phyloP scores from a whole-genome alignment of 1,284 basidiomycete species.

The Cryptococcus jaspeensis region DNA sequence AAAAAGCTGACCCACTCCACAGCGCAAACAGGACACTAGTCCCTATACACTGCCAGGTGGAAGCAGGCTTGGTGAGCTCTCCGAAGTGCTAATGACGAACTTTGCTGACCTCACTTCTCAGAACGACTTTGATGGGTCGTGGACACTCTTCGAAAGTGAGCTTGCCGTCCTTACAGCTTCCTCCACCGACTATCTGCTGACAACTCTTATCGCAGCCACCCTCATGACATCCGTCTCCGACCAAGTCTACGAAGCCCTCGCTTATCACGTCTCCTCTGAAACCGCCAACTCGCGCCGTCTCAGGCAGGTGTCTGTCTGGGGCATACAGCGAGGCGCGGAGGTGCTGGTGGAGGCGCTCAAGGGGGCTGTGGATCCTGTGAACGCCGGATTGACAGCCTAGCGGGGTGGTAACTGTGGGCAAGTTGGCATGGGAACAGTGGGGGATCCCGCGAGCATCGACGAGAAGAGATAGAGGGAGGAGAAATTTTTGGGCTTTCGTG shows the following conservation, averaged over 20 bases:
- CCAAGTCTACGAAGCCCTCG: conserved; percentile 80
- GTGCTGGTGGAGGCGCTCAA: conserved; percentile 63
- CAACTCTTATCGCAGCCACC: conserved; percentile 29
- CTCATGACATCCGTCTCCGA: conserved; percentile 44
- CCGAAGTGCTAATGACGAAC: background rate
- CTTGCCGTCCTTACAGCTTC: background rate
- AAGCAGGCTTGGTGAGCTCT: conserved; percentile 69
- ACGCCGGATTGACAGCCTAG: conserved; percentile 13
- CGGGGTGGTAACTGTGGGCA: too few relatives aligned
- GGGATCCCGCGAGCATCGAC: too few relatives aligned
- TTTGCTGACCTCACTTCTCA: conserved; percentile 5
- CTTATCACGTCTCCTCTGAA: conserved; percentile 79
- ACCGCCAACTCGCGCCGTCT: conserved; percentile 81
- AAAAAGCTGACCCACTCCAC: conserved; percentile 7
- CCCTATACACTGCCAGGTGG: conserved; percentile 82
- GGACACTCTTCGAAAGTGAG: conserved; percentile 54
- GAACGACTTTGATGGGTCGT: conserved; percentile 38
- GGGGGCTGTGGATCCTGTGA: conserved; percentile 56
- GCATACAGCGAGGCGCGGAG: conserved; percentile 68
- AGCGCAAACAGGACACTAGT: conserved; percentile 88
- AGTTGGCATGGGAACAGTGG: too few relatives aligned
- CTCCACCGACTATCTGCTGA: background rate
- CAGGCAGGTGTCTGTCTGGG: conserved; percentile 81
- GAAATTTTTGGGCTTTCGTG: too few relatives aligned
- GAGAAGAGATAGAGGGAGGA: too few relatives aligned